phyloP scores from a whole-genome alignment of 331 rosid species.

The Malus hybrid region DNA sequence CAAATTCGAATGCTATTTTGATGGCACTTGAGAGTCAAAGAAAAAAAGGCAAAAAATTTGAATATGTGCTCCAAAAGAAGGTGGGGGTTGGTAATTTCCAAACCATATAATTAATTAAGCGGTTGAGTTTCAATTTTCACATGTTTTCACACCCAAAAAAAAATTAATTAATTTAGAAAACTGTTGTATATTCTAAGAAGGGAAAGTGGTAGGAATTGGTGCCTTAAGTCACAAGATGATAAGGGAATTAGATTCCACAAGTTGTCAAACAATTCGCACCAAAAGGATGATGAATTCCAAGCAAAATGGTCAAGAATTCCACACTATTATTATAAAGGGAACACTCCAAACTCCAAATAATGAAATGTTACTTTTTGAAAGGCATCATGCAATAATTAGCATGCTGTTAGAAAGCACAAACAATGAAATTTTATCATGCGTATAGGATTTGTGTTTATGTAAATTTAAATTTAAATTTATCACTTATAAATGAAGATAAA shows the following conservation, averaged over 20 bases:
- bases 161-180: too few species aligned
- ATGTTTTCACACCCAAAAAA: too few species aligned
- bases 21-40: neutral
- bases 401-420: too few species aligned
- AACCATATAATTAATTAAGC: too few species aligned
- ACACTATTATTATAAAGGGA: neutral
- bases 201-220: neutral
- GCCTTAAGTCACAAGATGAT: neutral
- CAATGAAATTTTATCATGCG: too few species aligned
- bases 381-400: neutral
- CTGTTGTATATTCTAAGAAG: neutral
- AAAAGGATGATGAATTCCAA: neutral
- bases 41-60: neutral
- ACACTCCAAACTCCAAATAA: neutral
- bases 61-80: neutral
- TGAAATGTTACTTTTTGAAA: neutral
- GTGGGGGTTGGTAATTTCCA: neutral
- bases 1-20: neutral
- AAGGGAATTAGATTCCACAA: neutral
- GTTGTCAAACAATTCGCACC: neutral
- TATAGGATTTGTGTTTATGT: accelerated
- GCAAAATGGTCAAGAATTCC: neutral
- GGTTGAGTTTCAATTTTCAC: neutral
- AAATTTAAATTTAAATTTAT: too few species aligned
- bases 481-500: too few species aligned